Evolutionary conservation across 2,329 filamentous ascomycete species (phyloP).

Genomic region (Aspergillus phoenicis): DNA sequence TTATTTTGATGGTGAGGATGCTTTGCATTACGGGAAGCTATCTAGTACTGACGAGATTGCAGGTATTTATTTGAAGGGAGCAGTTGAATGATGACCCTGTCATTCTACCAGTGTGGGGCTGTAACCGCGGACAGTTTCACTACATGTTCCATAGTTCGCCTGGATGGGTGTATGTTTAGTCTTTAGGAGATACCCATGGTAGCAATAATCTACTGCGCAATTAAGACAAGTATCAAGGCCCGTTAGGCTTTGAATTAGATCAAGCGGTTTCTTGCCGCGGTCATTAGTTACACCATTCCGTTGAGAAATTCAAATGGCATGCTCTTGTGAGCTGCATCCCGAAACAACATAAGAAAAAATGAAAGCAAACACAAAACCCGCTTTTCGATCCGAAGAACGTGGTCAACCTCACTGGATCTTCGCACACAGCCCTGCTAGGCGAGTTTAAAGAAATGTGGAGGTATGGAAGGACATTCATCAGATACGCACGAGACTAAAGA

Average conservation of each 20-base stretch:
- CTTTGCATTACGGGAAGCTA: not conserved
- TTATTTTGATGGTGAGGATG: not conserved
- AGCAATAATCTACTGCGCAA: slow-evolving; percentile 19
- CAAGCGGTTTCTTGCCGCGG: slow-evolving; percentile 8
- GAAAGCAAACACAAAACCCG: slow-evolving; percentile 6
- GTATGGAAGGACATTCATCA: not conserved
- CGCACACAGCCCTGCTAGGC: not conserved
- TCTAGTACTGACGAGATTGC: not conserved
- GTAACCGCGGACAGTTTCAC: slow-evolving; percentile 9
- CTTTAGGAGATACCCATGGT: slow-evolving; percentile 32
- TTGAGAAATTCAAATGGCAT: slow-evolving; percentile 11
- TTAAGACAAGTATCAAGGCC: slow-evolving; percentile 3
- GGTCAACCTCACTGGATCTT: slow-evolving; percentile 10
- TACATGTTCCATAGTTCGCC: slow-evolving; percentile 11
- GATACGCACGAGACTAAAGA: slow-evolving; percentile 3
- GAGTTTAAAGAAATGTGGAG: not conserved
- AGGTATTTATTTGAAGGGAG: not conserved
- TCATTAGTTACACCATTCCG: slow-evolving; percentile 6
- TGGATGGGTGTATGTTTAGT: slow-evolving; percentile 22
- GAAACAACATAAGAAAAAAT: not conserved
- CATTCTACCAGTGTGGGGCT: not conserved
- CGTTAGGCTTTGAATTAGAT: slow-evolving; percentile 8
- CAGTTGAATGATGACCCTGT: not conserved
- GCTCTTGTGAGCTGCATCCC: slow-evolving; percentile 3
- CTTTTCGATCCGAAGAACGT: slow-evolving; percentile 4